Base-by-base conservation (phyloP, 2,329 filamentous ascomycete species). In the Hypocreales sp. region DNA sequence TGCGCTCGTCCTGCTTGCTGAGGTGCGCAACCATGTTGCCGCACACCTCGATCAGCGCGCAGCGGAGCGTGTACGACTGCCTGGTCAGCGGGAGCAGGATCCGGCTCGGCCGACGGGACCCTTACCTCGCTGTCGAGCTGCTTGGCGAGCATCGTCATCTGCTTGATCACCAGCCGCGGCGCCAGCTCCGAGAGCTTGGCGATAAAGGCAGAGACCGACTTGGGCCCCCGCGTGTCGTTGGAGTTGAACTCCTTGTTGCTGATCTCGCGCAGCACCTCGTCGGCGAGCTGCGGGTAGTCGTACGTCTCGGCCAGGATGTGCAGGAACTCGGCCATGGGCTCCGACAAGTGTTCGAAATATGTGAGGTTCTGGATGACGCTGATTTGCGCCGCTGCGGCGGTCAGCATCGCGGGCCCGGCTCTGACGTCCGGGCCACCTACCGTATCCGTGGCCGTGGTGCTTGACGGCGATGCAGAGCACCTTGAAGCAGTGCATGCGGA, bases 181-280 rank as follows among this genome's bases (percentile, higher is more conserved):
- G 81, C 79, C 33, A 98, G 64, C 48, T 95, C 90, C 1, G 90
- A 95, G 16, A 98, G 67, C 47, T 87, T 92, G 31, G 86, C 70
- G 40, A 98, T 79, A 45, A 98, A 98, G 1, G 80, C 71, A 10
- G 90, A 95, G 7, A 95, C 83, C 1, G 87, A 95, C 52, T 95
- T 98, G 9, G 92, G 90, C 0, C 90, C 90, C 47, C 79, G 83
- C 2, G 80, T 84, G 50, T 98, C 92, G 44, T 92, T 98, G 35
- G 79, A 87, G 53, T 92, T 94, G 59, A 95, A 98, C 47, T 95
- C 87, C 50, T 93, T 98, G 55, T 86, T 93, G 50, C 86, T 92
- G 38, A 98, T 69, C 47, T 98, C 90, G 42, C 83, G 77, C 32
- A 98, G 55, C 17, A 95, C 81, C 47, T 98, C 90, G 48, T 94